These are phyloP conservation scores for Plectosphaerella plurivora DNA, from an alignment of 2,329 filamentous ascomycete species.

Conservation along the genomic window DNA sequence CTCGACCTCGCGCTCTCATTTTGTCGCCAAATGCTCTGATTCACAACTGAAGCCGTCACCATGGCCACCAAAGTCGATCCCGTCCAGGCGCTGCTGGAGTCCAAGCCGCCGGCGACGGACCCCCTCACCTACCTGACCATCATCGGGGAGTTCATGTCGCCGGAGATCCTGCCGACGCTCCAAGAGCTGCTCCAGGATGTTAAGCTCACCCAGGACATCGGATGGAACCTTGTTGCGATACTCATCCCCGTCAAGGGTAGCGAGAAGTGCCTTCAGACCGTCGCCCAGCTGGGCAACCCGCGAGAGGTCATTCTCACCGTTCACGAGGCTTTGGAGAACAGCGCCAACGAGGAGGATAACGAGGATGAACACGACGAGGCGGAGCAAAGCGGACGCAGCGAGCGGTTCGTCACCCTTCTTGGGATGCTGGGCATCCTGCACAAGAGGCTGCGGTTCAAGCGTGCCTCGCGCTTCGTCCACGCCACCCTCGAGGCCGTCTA, in stretches of 20 bases:
- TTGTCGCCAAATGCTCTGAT: background rate
- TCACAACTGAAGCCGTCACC: background rate
- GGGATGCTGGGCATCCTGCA: conserved; percentile 71
- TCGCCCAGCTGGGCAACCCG: conserved; percentile 74
- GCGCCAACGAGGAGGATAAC: conserved; percentile 32
- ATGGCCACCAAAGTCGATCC: conserved; percentile 29
- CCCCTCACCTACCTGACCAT: conserved; percentile 75
- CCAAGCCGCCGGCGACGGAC: conserved; percentile 53
- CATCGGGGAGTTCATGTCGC: conserved; percentile 62
- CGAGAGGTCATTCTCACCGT: conserved; percentile 79
- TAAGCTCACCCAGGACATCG: conserved; percentile 68
- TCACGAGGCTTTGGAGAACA: conserved; percentile 64
- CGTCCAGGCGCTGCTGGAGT: conserved; percentile 41
- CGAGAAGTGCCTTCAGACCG: conserved; percentile 67
- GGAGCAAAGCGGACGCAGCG: conserved; percentile 18
- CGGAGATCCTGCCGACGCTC: conserved; percentile 62
- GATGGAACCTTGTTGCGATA: conserved; percentile 78
- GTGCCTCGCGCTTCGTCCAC: conserved; percentile 73
- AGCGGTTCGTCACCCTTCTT: conserved; percentile 64
- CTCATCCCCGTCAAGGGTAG: conserved; percentile 64
- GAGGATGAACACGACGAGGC: conserved; percentile 29
- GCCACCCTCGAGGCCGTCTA: conserved; percentile 71
- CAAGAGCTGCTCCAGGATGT: conserved; percentile 66
- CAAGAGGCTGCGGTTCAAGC: conserved; percentile 69
- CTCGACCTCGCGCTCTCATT: background rate